Evolutionary conservation across 345 rosid species (phyloP), one percentile per base, ranked within the genome.

Genomic region (Melastoma malabathricum): DNA sequence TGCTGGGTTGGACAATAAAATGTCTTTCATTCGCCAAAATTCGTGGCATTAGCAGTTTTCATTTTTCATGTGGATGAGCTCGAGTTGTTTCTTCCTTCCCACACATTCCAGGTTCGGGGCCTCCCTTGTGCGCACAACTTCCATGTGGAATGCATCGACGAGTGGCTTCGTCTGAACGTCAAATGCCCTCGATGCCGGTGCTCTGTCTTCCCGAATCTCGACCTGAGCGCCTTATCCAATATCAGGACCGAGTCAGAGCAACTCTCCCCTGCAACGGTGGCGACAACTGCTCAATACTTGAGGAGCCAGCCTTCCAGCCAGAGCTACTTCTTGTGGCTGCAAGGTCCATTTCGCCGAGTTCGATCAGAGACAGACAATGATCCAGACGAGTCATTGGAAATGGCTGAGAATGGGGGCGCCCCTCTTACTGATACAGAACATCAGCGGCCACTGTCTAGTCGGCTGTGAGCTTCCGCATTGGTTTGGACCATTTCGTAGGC

Each of bases 71-170:
- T 29, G 8, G 6, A 29, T 29, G 38, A 29, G 38, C 38, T 29
- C 8, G 9, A 29, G 8, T 1, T 29, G 47, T 41, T 38, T 16
- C 59, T 44, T 49, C 14, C 38, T 15, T 51, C 27, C 15, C 48
- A 51, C 29, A 48, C 51, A 20, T 18, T 66, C 68, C 84, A 93
- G 99, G 99, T 93, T 59, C 94, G 97, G 45, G 99, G 97, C 54
- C 74, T 93, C 66, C 99, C 99, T 17, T 88, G 99, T 64, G 97
- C 99, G 18, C 99, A 93, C 64, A 93, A 93, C 68, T 93, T 93
- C 73, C 97, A 93, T 59, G 92, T 93, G 18, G 97, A 83, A 27
- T 88, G 99, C 71, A 93, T 93, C 25, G 97, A 88, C 6, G 76
- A 85, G 76, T 93, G 99, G 99, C 83, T 93, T 38, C 81, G 94